A percentile compares a stretch with the other conserved stretches of the same genome.
Conservation (phyloP, 352 stramenopile genomes). For the Pythium chondricola region DNA sequence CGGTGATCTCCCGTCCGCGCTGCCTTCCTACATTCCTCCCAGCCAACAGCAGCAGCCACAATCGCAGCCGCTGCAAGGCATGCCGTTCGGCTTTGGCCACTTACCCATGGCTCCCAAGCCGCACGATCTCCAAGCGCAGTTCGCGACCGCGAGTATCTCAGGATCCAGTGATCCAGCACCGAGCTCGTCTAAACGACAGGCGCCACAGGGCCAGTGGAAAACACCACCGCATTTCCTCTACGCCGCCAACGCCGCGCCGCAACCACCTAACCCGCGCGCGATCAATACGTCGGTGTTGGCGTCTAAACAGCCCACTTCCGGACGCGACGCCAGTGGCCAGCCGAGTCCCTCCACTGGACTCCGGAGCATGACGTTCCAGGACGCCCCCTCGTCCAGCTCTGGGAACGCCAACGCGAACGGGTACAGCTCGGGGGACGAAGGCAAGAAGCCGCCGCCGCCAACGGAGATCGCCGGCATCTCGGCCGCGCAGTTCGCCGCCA, state of each 20-base stretch:
- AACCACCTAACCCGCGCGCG: slow-evolving; percentile 13
- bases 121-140: slow-evolving; percentile 21
- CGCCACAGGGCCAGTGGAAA: slow-evolving; percentile 57
- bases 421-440: slow-evolving; percentile 21
- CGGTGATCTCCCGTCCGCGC: slow-evolving; percentile 58
- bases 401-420: slow-evolving; percentile 14
- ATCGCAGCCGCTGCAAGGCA: slow-evolving; percentile 20
- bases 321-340: too few species aligned
- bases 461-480: slow-evolving; percentile 52
- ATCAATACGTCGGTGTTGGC: too few species aligned
- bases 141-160: slow-evolving; percentile 21
- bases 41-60: slow-evolving; percentile 21
- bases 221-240: slow-evolving; percentile 52
- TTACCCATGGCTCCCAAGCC: slow-evolving; percentile 17
- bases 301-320: too few species aligned
- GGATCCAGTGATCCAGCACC: slow-evolving; percentile 12
- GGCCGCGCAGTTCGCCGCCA: slow-evolving; percentile 74
- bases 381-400: slow-evolving; percentile 16
- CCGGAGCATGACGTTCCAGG: slow-evolving; percentile 56
- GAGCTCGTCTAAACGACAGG: slow-evolving; percentile 34
- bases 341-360: slow-evolving; percentile 51
- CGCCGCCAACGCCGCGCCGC: slow-evolving; percentile 20
- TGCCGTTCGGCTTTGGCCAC: slow-evolving; percentile 24
- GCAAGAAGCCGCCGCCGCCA: slow-evolving; percentile 34
- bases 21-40: slow-evolving; percentile 67